Percentiles rank a stretch among this genome's conserved stretches.
Conservation (phyloP, 2,329 filamentous ascomycete genomes). For the Thyridium curvatum region DNA sequence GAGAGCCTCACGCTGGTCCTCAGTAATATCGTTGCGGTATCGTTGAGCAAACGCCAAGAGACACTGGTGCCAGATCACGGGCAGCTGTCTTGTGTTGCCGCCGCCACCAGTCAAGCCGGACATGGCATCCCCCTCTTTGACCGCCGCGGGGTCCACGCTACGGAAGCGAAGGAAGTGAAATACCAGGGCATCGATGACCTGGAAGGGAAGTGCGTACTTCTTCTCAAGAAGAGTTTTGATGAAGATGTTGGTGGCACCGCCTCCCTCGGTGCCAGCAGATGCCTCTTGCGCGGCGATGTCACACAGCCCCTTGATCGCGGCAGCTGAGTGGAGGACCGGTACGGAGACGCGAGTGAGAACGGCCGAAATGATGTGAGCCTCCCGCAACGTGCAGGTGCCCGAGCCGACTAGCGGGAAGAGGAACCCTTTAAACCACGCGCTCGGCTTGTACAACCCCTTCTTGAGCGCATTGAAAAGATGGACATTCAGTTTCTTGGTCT, state of each 20-base stretch:
- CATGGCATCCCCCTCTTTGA: conserved; percentile 41
- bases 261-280: conserved; percentile 73
- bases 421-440: conserved; percentile 94
- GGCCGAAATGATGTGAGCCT: conserved; percentile 85
- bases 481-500: conserved; percentile 91
- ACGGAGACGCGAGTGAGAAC: conserved; percentile 81
- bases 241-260: conserved; percentile 90
- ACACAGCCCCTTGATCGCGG: conserved; percentile 84
- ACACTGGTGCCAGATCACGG: conserved; percentile 95
- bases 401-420: conserved; percentile 83
- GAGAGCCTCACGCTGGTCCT: conserved; percentile 83
- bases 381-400: conserved; percentile 84
- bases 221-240: conserved; percentile 92
- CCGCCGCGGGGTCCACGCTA: conserved; percentile 55
- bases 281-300: conserved; percentile 92
- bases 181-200: conserved; percentile 88
- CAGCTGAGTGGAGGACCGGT: conserved; percentile 86
- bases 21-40: conserved; percentile 91
- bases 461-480: conserved; percentile 93
- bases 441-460: conserved; percentile 87
- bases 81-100: conserved; percentile 53
- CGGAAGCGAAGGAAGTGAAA: conserved; percentile 95
- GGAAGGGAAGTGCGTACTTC: conserved; percentile 92
- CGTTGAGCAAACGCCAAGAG: conserved; percentile 87
- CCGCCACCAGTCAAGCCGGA: conserved; percentile 25